These are phyloP conservation scores for Hibiscus syriacus DNA, from an alignment of 345 rosid genomes.

Conservation along the genomic window DNA sequence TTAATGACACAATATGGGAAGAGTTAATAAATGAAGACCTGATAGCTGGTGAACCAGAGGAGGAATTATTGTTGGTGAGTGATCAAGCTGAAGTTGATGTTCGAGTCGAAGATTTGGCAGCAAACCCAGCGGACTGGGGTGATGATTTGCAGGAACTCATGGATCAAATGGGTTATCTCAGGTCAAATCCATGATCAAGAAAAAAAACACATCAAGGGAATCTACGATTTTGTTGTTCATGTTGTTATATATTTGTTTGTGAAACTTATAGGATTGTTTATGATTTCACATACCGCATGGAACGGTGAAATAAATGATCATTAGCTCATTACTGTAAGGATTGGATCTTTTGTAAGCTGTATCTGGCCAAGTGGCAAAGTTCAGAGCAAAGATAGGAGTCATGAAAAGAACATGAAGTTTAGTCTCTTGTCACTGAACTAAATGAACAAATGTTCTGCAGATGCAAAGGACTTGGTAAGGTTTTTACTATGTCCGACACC, in stretches of 20 bases:
- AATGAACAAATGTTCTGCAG: no score
- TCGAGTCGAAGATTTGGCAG: conserved; percentile 48
- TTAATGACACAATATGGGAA: conserved; percentile 36
- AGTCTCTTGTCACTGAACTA: no score
- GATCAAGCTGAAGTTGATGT: conserved; percentile 31
- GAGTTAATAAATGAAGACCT: conserved; percentile 38
- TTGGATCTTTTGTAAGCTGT: not conserved
- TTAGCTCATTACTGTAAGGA: not conserved
- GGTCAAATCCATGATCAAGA: conserved; percentile 36
- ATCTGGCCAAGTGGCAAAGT: no score
- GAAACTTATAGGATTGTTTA: no score
- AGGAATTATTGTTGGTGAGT: conserved; percentile 15
- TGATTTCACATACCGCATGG: no score
- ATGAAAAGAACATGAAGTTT: no score
- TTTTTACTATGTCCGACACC: no score
- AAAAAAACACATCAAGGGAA: not conserved
- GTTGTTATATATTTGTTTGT: not conserved
- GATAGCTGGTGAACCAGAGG: conserved; percentile 25
- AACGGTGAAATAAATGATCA: not conserved
- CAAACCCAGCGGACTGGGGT: conserved; percentile 42
- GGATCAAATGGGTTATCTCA: conserved; percentile 61
- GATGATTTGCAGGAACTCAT: conserved; percentile 52
- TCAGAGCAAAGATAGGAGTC: no score
- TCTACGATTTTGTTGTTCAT: not conserved
- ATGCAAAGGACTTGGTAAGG: not conserved